Percentiles rank a stretch among this genome's conserved stretches.
Conservation (phyloP, 352 stramenopile species). For the Phytophthora tentaculata region DNA sequence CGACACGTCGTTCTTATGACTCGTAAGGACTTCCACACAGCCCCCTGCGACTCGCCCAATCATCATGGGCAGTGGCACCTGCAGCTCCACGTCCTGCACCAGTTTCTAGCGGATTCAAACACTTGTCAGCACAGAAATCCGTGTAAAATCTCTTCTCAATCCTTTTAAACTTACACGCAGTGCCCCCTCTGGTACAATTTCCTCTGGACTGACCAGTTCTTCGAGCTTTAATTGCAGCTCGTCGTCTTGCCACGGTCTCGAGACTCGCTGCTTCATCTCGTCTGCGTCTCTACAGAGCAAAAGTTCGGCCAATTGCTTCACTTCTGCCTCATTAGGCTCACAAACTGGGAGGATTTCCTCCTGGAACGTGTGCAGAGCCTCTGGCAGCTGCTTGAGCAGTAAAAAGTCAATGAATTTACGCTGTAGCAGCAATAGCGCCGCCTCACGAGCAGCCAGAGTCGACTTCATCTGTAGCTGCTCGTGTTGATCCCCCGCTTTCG, state of each 20-base stretch:
- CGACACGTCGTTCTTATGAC: slow-evolving; percentile 62
- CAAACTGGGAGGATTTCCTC: slow-evolving; percentile 66
- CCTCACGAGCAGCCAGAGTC: slow-evolving; percentile 37
- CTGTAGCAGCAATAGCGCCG: slow-evolving; percentile 63
- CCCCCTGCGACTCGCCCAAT: slow-evolving; percentile 31
- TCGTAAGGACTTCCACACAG: slow-evolving; percentile 52
- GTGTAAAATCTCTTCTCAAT: not conserved
- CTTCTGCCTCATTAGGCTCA: slow-evolving; percentile 52
- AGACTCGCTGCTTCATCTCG: slow-evolving; percentile 43
- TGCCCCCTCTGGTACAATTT: slow-evolving; percentile 67
- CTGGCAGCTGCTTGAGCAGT: slow-evolving; percentile 40
- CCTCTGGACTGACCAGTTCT: slow-evolving; percentile 62
- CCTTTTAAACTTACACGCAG: too few relatives aligned
- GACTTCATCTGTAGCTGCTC: slow-evolving; percentile 54
- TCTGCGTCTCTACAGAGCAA: slow-evolving; percentile 58
- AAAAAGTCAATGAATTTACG: slow-evolving; percentile 72
- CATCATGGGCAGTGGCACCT: slow-evolving; percentile 17
- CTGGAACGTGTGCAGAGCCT: slow-evolving; percentile 66
- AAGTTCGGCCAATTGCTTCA: slow-evolving; percentile 57
- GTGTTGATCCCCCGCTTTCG: not conserved
- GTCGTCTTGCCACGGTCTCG: slow-evolving; percentile 50
- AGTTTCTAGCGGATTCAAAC: slow-evolving; percentile 40
- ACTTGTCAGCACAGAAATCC: slow-evolving; percentile 4
- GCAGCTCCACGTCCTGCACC: slow-evolving; percentile 41
- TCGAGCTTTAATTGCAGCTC: slow-evolving; percentile 61